Percentiles rank a stretch among this genome's conserved stretches.
phyloP scores from a whole-genome alignment of 176 grass and related monocot genomes.

The Oryza meridionalis region DNA sequence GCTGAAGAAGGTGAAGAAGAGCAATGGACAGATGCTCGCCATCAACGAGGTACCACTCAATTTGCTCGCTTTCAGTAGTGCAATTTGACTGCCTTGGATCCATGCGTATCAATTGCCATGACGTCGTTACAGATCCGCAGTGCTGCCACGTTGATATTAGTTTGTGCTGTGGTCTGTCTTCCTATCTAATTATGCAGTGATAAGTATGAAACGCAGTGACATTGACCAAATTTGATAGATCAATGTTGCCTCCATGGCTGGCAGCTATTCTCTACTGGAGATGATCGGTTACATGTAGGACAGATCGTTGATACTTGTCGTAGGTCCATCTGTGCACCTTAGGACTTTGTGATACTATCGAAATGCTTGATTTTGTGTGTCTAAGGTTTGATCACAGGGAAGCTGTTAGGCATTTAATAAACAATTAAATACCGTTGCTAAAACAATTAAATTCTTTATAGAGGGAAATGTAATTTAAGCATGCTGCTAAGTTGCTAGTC shows the following conservation, averaged over 20 bases:
- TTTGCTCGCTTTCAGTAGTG: neutral
- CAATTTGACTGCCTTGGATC: neutral
- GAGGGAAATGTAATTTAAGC: neutral
- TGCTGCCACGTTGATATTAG: neutral
- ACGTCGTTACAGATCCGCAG: neutral
- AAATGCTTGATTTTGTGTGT: neutral
- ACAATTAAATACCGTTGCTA: neutral
- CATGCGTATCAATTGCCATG: neutral
- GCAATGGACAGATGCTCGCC: conserved; percentile 84
- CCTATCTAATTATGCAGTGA: neutral
- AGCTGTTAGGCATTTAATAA: neutral
- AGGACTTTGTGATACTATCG: neutral
- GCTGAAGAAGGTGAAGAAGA: conserved; percentile 98
- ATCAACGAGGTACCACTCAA: conserved; percentile 71
- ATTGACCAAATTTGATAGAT: neutral
- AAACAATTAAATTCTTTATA: neutral
- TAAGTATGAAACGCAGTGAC: neutral
- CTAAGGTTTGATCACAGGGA: neutral
- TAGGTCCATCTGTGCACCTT: neutral
- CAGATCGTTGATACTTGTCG: neutral
- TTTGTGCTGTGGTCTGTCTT: neutral
- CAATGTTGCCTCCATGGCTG: neutral
- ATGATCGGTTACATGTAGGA: neutral
- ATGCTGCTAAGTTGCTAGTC: neutral
- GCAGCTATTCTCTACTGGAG: too few relatives aligned